Conservation (phyloP, 371 early-diverging fungal species). For the Syncephalastrum racemosum region DNA sequence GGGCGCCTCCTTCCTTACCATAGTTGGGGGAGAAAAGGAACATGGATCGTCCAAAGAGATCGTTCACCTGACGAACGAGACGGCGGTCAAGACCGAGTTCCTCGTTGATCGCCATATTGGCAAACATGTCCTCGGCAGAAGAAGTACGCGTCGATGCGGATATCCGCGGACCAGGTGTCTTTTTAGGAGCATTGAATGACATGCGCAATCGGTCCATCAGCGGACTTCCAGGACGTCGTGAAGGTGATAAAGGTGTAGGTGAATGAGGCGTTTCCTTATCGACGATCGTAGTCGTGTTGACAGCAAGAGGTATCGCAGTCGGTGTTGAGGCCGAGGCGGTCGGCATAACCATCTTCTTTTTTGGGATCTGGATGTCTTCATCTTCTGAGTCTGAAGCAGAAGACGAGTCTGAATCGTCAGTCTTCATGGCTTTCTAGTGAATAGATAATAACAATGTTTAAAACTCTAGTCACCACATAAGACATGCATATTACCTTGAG, state of each 20-base stretch:
- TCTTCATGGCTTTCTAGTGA: conserved; percentile 1
- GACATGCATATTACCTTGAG: conserved; percentile 10
- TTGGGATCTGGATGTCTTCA: neutral
- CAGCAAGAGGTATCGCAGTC: neutral
- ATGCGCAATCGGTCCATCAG: conserved; percentile 28
- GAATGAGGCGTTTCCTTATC: neutral
- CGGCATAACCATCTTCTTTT: conserved; percentile 3
- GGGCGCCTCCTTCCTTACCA: conserved; percentile 30
- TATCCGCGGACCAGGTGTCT: conserved; percentile 5
- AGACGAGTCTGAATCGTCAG: conserved; percentile 5
- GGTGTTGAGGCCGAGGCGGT: conserved; percentile 8
- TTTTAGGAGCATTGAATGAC: conserved; percentile 18
- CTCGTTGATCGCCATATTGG: conserved; percentile 26
- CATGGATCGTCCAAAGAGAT: conserved; percentile 61
- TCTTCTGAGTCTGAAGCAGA: conserved; percentile 1
- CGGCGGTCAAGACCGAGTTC: conserved; percentile 55
- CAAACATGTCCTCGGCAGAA: conserved; percentile 13
- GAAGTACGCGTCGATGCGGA: conserved; percentile 18
- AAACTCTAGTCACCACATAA: neutral
- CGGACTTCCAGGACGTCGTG: conserved; percentile 22
- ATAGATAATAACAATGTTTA: neutral
- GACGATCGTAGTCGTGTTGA: neutral
- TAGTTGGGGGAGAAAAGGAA: conserved; percentile 65
- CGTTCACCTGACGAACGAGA: conserved; percentile 60
- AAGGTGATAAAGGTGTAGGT: conserved; percentile 14